Percentiles rank a stretch among this genome's conserved stretches.
Evolutionary conservation across 139 green algal species (phyloP).

Genomic region (Picochlorum sp.): DNA sequence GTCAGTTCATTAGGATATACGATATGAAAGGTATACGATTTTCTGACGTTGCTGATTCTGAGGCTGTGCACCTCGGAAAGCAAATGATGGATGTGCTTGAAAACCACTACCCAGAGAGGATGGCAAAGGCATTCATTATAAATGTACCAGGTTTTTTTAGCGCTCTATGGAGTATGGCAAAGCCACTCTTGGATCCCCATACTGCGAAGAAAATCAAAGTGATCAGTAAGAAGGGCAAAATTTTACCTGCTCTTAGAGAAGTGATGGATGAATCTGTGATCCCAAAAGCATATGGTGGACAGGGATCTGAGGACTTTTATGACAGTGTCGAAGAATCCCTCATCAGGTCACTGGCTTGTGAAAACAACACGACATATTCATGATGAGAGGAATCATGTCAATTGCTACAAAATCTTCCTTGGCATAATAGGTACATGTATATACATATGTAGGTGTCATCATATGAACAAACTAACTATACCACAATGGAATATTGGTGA

Average conservation of each 20-base stretch:
- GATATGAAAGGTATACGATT: conserved; percentile 11
- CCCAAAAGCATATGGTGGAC: conserved; percentile 3
- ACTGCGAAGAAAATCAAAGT: conserved; percentile 8
- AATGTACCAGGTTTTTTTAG: conserved; percentile 5
- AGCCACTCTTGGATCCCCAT: conserved; percentile 8
- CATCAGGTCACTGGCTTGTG: neutral
- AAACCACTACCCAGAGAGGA: conserved; percentile 11
- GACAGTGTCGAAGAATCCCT: conserved; percentile 3
- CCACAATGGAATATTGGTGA: too few species aligned
- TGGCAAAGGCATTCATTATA: conserved; percentile 9
- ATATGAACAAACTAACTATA: too few species aligned
- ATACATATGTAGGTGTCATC: too few species aligned
- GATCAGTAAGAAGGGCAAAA: neutral
- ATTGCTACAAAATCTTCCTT: too few species aligned
- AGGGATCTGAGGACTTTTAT: neutral
- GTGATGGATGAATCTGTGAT: conserved; percentile 7
- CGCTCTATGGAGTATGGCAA: conserved; percentile 6
- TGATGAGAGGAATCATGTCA: too few species aligned
- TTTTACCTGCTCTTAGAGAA: neutral
- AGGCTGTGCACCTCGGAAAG: conserved; percentile 8
- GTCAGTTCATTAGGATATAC: conserved; percentile 13
- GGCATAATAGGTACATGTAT: too few species aligned
- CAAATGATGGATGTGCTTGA: conserved; percentile 13
- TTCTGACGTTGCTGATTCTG: conserved; percentile 5
- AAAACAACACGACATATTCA: too few species aligned